Conservation (phyloP, 768 basidiomycete species). For the Boletellus sp. region DNA sequence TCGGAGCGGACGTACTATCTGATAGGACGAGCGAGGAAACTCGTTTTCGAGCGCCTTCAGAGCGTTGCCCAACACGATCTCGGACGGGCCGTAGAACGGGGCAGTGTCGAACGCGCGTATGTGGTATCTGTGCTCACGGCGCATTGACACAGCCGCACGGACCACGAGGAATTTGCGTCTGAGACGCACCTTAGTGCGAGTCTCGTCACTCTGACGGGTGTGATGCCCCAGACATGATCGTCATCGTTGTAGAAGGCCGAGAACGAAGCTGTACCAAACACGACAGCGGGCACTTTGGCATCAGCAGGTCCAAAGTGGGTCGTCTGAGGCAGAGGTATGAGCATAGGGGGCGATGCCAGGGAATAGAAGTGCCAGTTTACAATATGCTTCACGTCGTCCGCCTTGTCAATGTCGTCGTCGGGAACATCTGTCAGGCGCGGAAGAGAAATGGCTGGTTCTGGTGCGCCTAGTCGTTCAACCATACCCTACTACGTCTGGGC, state of each 20-base stretch:
- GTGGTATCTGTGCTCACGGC: constrained; percentile 57
- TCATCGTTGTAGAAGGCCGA: constrained; percentile 64
- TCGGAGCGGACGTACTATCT: constrained; percentile 52
- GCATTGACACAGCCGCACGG: neutral
- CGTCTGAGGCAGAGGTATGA: constrained; percentile 24
- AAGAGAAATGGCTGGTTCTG: constrained; percentile 38
- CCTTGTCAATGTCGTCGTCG: constrained; percentile 40
- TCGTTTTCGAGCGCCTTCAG: constrained; percentile 56
- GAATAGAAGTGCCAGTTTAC: constrained; percentile 25
- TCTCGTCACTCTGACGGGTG: constrained; percentile 63
- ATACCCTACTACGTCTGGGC: constrained; percentile 20
- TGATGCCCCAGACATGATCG: constrained; percentile 49
- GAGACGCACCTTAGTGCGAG: constrained; percentile 68
- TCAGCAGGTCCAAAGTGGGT: constrained; percentile 28
- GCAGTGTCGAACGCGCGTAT: constrained; percentile 81
- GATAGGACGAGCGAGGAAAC: constrained; percentile 77
- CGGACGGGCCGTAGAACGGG: constrained; percentile 76
- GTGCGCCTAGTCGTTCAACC: constrained; percentile 40
- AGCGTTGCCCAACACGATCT: constrained; percentile 68
- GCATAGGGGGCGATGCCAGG: neutral
- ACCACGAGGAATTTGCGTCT: neutral
- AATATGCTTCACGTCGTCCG: constrained; percentile 30
- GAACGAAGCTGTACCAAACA: constrained; percentile 73
- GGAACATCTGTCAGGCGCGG: constrained; percentile 39
- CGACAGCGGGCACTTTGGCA: constrained; percentile 42